A percentile compares a stretch with the other conserved stretches of the same genome.
Conservation (phyloP, 805 yeast genomes). For the Helenozyma baotianmanensis region DNA sequence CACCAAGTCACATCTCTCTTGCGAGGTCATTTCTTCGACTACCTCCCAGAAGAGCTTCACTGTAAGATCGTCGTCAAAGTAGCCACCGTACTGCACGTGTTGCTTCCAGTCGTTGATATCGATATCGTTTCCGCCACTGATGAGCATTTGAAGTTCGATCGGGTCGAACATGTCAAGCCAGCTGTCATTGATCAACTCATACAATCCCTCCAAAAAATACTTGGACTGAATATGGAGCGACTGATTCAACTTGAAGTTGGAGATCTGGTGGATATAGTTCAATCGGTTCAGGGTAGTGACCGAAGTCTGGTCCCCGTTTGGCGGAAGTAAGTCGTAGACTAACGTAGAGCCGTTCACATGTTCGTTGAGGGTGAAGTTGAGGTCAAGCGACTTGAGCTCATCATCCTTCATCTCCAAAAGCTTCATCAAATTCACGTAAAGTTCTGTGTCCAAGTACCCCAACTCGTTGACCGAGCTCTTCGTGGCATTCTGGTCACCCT, state of each 20-base stretch:
- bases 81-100: slow-evolving; percentile 58
- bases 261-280: slow-evolving; percentile 70
- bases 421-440: slow-evolving; percentile 62
- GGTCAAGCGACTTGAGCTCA: slow-evolving; percentile 55
- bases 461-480: slow-evolving; percentile 77
- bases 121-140: slow-evolving; percentile 64
- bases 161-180: slow-evolving; percentile 89
- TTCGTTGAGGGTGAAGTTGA: slow-evolving; percentile 64
- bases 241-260: slow-evolving; percentile 73
- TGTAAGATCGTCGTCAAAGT: slow-evolving; percentile 49
- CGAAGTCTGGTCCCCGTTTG: slow-evolving; percentile 50
- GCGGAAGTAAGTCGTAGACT: slow-evolving; percentile 52
- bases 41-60: slow-evolving; percentile 70
- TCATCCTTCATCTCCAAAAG: slow-evolving; percentile 50
- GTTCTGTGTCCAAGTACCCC: slow-evolving; percentile 59
- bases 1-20: slow-evolving; percentile 61
- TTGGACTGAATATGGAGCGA: slow-evolving; percentile 54
- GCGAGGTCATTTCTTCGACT: slow-evolving; percentile 57
- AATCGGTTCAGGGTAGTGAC: slow-evolving; percentile 61
- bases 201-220: slow-evolving; percentile 66
- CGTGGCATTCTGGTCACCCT: slow-evolving; percentile 34
- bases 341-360: slow-evolving; percentile 33
- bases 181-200: slow-evolving; percentile 57
- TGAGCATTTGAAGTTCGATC: slow-evolving; percentile 73
- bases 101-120: slow-evolving; percentile 63